These are phyloP conservation scores for Lactarius pseudohatsudake DNA, from an alignment of 768 basidiomycete species.

Conservation along the genomic window DNA sequence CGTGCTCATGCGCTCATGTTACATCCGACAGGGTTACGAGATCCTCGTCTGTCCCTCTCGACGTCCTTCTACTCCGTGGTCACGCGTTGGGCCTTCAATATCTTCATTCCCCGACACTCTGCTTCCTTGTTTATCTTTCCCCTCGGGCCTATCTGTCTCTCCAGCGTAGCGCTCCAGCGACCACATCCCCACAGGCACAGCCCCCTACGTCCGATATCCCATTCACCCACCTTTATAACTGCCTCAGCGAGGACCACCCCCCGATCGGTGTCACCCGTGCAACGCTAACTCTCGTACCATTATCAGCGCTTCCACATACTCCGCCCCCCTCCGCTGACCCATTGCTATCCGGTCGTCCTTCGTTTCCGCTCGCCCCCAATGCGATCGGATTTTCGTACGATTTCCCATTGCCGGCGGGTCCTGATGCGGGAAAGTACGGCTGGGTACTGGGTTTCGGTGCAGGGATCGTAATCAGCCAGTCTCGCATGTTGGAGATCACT, in stretches of 20 bases:
- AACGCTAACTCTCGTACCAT: constrained; percentile 46
- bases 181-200: constrained; percentile 29
- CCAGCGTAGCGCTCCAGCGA: constrained; percentile 41
- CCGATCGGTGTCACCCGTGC: constrained; percentile 56
- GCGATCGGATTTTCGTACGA: constrained; percentile 50
- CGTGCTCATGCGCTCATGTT: constrained; percentile 8
- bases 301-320: constrained; percentile 43
- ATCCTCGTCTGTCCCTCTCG: constrained; percentile 52
- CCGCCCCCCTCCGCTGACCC: constrained; percentile 31
- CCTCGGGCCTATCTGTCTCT: constrained; percentile 68
- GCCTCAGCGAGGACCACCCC: constrained; percentile 40
- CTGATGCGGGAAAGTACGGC: constrained; percentile 36
- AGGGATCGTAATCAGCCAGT: constrained; percentile 73
- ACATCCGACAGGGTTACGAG: constrained; percentile 24
- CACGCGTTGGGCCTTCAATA: constrained; percentile 75
- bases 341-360: constrained; percentile 43
- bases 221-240: constrained; percentile 45
- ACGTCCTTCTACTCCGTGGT: constrained; percentile 65
- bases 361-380: constrained; percentile 50
- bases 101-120: constrained; percentile 62
- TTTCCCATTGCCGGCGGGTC: constrained; percentile 45
- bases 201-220: constrained; percentile 51
- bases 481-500: constrained; percentile 72
- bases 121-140: constrained; percentile 70
- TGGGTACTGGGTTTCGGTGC: constrained; percentile 79